Evolutionary conservation across 2,329 filamentous ascomycete genomes (phyloP).

Genomic region (Colletotrichum nymphaeae): DNA sequence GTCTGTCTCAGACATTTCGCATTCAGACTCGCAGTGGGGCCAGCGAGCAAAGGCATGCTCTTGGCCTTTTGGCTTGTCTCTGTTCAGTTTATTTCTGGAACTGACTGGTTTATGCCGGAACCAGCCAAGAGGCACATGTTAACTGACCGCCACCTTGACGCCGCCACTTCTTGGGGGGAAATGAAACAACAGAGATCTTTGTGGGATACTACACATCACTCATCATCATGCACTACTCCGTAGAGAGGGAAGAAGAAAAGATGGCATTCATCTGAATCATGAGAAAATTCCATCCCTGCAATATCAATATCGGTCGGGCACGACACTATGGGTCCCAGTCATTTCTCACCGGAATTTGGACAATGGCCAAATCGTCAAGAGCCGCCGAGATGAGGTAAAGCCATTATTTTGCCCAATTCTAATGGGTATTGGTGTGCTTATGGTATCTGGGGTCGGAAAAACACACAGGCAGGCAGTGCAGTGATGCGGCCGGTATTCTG

Average conservation of each 20-base stretch:
- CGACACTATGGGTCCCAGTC: background rate
- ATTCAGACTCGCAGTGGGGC: background rate
- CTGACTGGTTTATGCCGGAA: background rate
- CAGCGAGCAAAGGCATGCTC: background rate
- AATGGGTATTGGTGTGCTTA: slow-evolving; percentile 3
- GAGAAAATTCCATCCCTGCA: background rate
- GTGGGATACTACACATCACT: background rate
- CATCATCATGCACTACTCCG: background rate
- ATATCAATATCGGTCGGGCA: background rate
- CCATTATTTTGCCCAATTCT: slow-evolving; percentile 1
- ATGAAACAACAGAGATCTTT: background rate
- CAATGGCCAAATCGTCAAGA: background rate
- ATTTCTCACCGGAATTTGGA: background rate
- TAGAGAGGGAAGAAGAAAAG: background rate
- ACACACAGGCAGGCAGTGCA: slow-evolving; percentile 8
- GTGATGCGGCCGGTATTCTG: slow-evolving; percentile 18
- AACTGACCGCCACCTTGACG: background rate
- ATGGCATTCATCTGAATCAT: background rate
- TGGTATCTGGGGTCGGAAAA: slow-evolving; percentile 6
- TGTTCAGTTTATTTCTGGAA: background rate
- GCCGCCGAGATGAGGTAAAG: background rate
- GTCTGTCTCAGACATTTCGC: background rate
- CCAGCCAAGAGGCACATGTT: background rate
- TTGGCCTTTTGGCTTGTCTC: background rate
- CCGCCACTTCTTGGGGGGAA: background rate